Base-by-base conservation (phyloP, 1,139 yeast species). In the Kurtzmaniella quercitrusa region DNA sequence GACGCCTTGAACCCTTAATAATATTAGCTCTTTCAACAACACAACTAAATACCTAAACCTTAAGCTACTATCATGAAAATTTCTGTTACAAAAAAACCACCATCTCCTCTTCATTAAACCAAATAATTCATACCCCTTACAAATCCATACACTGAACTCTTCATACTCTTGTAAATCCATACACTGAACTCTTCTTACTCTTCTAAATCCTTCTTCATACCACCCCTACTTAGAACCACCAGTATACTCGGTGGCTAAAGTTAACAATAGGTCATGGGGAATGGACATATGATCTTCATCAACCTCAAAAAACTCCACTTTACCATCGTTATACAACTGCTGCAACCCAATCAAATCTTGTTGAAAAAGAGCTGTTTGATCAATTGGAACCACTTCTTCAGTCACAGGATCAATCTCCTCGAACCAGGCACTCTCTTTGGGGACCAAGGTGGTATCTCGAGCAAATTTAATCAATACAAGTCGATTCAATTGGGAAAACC, bases 261-360 rank as follows among this genome's bases (percentile, higher is more conserved):
- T 60, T 18, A 51, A 56, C 39, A 84, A 58, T 47, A 76, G 74
- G 0, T 64, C 66, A 17, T 80, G 80, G 9, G 77, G 65, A 23
- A 87, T 76, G 23, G 67, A 65, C 90, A 87, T 83, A 59, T 87
- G 95, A 3, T 60, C 70, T n/a, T 79, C 89, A 33, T 81, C 77
- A 16, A 85, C 68, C 2, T 62, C 57, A 34, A 72, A 53, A 48
- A 81, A 83, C 8, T 68, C 76, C 25, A 87, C 62, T 43, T 66
- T 70, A 0, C 60, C 66, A 0, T 63, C 54, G 11, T 67, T 62
- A 44, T 75, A 67, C 25, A 87, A 66, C 1, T 58, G 48, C 48
- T 68, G 68, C 47, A 86, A 62, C 0, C 95, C 95, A 31, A 87
- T 63, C 52, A 77, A 66, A 56, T 86, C 83, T 21, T 75, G 59